Conservation (phyloP, 148 eudicot species). For the Vaccinium darrowii region DNA sequence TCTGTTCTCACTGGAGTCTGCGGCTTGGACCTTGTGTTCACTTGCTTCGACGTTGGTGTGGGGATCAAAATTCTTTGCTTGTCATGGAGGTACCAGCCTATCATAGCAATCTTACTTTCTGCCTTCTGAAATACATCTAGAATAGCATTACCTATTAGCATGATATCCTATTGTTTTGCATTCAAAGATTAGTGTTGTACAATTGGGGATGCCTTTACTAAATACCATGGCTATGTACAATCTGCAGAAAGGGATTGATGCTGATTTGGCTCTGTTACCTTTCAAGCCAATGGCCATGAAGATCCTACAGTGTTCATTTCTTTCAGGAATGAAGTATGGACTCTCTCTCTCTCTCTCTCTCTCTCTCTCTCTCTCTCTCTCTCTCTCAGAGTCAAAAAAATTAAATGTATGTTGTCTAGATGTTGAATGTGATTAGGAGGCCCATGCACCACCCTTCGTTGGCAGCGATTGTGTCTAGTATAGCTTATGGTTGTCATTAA, state of each 20-base stretch:
- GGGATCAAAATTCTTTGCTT: constrained; percentile 72
- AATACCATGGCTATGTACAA: background rate
- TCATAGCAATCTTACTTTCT: background rate
- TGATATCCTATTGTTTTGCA: background rate
- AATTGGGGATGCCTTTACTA: background rate
- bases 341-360: background rate
- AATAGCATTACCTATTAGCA: background rate
- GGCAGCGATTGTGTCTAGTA: background rate
- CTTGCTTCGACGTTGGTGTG: constrained; percentile 81
- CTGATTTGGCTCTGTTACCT: constrained; percentile 69
- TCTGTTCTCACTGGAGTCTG: constrained; percentile 91
- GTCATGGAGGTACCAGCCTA: constrained; percentile 65
- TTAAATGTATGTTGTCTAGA: background rate
- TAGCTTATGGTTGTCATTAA: background rate
- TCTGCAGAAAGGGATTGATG: constrained; percentile 56
- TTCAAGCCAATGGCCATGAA: constrained; percentile 79
- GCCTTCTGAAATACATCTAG: background rate
- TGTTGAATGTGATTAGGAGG: background rate
- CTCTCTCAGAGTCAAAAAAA: background rate
- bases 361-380: constrained; percentile 1
- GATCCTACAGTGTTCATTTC: constrained; percentile 85
- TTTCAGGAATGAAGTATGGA: constrained; percentile 65
- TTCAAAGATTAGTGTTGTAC: background rate
- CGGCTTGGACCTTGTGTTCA: constrained; percentile 88
- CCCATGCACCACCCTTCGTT: background rate